Percentiles rank a stretch among this genome's conserved stretches.
phyloP scores from a whole-genome alignment of 805 yeast species.

The Candida nanaspora region DNA sequence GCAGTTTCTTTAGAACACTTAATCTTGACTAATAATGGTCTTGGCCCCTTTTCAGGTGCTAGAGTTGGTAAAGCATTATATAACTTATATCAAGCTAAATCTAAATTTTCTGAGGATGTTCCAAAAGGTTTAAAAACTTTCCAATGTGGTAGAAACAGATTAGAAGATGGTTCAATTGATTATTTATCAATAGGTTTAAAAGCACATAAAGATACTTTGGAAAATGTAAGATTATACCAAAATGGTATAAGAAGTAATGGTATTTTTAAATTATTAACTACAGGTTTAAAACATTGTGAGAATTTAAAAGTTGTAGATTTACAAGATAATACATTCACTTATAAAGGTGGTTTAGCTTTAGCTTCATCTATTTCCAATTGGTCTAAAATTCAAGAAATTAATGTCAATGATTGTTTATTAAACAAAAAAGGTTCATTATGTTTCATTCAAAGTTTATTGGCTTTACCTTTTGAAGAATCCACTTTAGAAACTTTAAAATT shows the following conservation, averaged over 20 bases:
- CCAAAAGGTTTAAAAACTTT: constrained; percentile 66
- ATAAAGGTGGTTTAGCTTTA: constrained; percentile 54
- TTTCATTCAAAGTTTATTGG: constrained; percentile 42
- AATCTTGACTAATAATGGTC: constrained; percentile 88
- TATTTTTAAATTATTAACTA: constrained; percentile 59
- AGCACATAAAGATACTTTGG: constrained; percentile 60
- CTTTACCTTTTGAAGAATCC: constrained; percentile 24
- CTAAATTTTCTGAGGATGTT: constrained; percentile 17
- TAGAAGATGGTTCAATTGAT: constrained; percentile 89
- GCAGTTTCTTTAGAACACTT: constrained; percentile 80
- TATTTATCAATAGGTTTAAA: constrained; percentile 80
- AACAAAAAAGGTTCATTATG: constrained; percentile 67
- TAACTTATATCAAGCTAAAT: constrained; percentile 60
- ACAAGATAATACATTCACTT: constrained; percentile 93
- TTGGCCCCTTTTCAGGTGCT: constrained; percentile 97
- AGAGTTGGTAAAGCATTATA: constrained; percentile 84
- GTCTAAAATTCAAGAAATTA: constrained; percentile 66
- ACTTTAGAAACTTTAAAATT: constrained; percentile 56
- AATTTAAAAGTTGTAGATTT: constrained; percentile 67
- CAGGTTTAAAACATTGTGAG: constrained; percentile 62
- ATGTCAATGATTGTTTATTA: constrained; percentile 83
- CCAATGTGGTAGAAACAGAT: constrained; percentile 93
- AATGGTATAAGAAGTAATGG: constrained; percentile 97
- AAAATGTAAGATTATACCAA: constrained; percentile 77
- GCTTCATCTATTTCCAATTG: constrained; percentile 57